These are phyloP conservation scores for Penicillium salamii DNA, from an alignment of 495 filamentous ascomycete species.

Conservation along the genomic window DNA sequence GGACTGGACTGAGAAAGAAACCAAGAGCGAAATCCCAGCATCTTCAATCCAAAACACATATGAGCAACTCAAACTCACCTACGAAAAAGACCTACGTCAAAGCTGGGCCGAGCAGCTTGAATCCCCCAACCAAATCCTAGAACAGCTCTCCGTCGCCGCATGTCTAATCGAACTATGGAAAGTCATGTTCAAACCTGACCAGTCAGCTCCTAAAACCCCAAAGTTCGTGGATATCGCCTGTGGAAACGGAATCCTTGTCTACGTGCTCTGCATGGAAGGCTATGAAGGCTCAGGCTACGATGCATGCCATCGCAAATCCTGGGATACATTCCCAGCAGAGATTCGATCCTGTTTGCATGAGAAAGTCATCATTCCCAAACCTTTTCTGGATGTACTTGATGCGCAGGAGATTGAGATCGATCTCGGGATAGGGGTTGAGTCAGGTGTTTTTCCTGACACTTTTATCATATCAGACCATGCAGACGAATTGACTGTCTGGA, in stretches of 20 bases:
- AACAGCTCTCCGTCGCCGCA: slow-evolving; percentile 87
- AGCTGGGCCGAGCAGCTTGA: slow-evolving; percentile 84
- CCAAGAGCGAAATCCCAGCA: slow-evolving; percentile 75
- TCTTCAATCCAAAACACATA: slow-evolving; percentile 77
- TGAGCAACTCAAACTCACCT: slow-evolving; percentile 69
- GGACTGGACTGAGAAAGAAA: not conserved
- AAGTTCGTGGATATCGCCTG: slow-evolving; percentile 96
- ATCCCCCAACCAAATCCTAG: slow-evolving; percentile 88
- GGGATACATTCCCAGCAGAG: slow-evolving; percentile 64
- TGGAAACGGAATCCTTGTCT: slow-evolving; percentile 90
- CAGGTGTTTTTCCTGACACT: slow-evolving; percentile 74
- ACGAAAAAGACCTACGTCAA: slow-evolving; percentile 63
- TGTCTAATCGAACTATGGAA: slow-evolving; percentile 92
- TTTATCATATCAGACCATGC: slow-evolving; percentile 98
- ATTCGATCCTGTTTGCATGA: slow-evolving; percentile 60
- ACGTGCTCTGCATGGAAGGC: slow-evolving; percentile 78
- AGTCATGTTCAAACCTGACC: slow-evolving; percentile 60
- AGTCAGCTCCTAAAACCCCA: slow-evolving; percentile 55
- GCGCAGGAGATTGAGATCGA: slow-evolving; percentile 18
- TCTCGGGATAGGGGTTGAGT: too few species aligned
- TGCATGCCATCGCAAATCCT: slow-evolving; percentile 77
- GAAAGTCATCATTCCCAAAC: slow-evolving; percentile 68
- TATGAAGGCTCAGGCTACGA: slow-evolving; percentile 90
- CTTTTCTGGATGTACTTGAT: slow-evolving; percentile 36
- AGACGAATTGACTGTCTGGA: slow-evolving; percentile 94